phyloP scores from a whole-genome alignment of 805 yeast species.

The Yueomyces sp. region DNA sequence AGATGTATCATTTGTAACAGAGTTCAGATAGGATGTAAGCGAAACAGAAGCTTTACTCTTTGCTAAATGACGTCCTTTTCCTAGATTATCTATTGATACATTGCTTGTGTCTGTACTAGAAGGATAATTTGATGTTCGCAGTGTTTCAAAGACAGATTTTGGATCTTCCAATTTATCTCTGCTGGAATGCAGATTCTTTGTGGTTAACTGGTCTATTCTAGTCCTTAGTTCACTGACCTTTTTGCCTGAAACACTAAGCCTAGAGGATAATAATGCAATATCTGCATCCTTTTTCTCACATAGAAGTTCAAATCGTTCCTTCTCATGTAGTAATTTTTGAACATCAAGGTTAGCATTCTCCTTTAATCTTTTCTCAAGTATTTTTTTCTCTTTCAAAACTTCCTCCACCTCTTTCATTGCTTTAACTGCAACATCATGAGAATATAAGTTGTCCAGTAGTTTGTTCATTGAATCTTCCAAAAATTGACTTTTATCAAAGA shows the following conservation, averaged over 20 bases:
- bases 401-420: constrained; percentile 51
- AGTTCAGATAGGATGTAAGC: constrained; percentile 8
- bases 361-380: constrained; percentile 31
- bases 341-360: constrained; percentile 42
- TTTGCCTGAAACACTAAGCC: too few relatives aligned
- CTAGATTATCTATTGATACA: too few relatives aligned
- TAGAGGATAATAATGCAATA: background rate
- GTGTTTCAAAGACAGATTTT: too few relatives aligned
- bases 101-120: too few relatives aligned
- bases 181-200: too few relatives aligned
- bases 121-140: too few relatives aligned
- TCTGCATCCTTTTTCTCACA: background rate
- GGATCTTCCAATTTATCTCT: too few relatives aligned
- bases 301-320: constrained; percentile 18
- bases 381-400: constrained; percentile 31
- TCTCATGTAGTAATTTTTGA: background rate
- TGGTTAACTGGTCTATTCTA: constrained; percentile 32
- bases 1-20: too few relatives aligned
- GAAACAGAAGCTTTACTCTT: constrained; percentile 16
- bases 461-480: constrained; percentile 67
- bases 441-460: constrained; percentile 55
- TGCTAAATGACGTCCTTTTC: background rate
- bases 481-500: constrained; percentile 18
- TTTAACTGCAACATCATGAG: constrained; percentile 74
- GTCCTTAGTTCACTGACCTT: background rate